phyloP scores from a whole-genome alignment of 2,329 filamentous ascomycete species.

The Xylaria sp. region DNA sequence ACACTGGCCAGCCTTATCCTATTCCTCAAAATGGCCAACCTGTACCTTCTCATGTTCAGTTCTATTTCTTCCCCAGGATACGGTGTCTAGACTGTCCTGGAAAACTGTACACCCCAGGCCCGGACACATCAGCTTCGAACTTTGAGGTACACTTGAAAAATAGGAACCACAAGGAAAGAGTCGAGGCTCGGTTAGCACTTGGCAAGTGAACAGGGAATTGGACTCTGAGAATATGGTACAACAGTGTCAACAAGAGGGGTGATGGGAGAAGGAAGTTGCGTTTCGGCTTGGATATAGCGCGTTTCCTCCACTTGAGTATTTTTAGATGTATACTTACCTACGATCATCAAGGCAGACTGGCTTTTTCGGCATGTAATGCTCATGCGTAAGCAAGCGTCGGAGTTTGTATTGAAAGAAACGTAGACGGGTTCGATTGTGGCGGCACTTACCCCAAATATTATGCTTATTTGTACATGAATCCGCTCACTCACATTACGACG shows the following conservation, averaged over 20 bases:
- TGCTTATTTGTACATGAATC: conserved; percentile 24
- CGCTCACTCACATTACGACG: background rate
- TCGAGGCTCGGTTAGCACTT: conserved; percentile 49
- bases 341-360: conserved; percentile 9
- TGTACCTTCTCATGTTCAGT: conserved; percentile 69
- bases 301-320: conserved; percentile 17
- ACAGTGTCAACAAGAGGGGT: background rate
- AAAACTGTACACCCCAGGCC: conserved; percentile 91
- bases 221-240: background rate
- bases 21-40: conserved; percentile 53
- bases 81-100: conserved; percentile 90
- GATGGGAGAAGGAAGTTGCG: background rate
- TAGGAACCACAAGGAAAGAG: conserved; percentile 75
- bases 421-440: conserved; percentile 1
- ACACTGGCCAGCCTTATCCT: conserved; percentile 69
- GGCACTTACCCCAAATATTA: background rate
- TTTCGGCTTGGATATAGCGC: conserved; percentile 1
- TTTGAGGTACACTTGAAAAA: conserved; percentile 95
- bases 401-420: conserved; percentile 21
- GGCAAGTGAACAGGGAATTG: conserved; percentile 18
- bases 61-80: conserved; percentile 87
- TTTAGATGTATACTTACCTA: conserved; percentile 23
- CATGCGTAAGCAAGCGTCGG: conserved; percentile 24
- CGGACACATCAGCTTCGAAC: conserved; percentile 82
- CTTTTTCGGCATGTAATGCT: conserved; percentile 6